Conservation (phyloP, 805 yeast species). For the Torulaspora quercuum region DNA sequence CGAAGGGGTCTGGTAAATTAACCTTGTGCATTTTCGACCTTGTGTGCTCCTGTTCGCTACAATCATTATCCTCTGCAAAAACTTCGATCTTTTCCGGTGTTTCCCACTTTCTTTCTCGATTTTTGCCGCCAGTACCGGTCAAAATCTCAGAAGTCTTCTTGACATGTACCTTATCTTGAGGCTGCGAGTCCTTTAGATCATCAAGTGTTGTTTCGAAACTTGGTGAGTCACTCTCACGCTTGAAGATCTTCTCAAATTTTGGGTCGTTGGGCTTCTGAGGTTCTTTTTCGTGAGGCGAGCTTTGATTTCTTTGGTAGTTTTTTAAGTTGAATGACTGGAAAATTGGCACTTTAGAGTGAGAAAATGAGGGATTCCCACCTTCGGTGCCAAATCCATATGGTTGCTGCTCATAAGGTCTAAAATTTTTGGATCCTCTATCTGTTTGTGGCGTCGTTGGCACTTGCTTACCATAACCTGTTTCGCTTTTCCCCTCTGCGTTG, state of each 20-base stretch:
- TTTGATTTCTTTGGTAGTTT: slow-evolving; percentile 23
- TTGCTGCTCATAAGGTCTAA: slow-evolving; percentile 34
- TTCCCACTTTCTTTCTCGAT: slow-evolving; percentile 4
- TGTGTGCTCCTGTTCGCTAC: slow-evolving; percentile 1
- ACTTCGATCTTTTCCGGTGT: background rate
- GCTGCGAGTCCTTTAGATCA: slow-evolving; percentile 1
- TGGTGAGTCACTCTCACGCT: background rate
- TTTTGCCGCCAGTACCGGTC: no score
- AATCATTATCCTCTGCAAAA: slow-evolving; percentile 2
- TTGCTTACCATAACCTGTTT: background rate
- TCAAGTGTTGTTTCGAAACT: slow-evolving; percentile 3
- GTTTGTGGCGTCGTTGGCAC: slow-evolving; percentile 3
- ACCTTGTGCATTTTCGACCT: slow-evolving; percentile 14
- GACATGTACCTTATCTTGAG: no score
- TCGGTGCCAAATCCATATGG: slow-evolving; percentile 35
- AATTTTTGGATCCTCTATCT: slow-evolving; percentile 13
- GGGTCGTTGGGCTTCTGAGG: slow-evolving; percentile 7
- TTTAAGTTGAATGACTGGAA: slow-evolving; percentile 32
- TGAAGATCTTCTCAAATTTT: slow-evolving; percentile 2
- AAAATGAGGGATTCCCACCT: slow-evolving; percentile 1
- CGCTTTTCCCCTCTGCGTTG: background rate
- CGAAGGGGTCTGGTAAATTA: slow-evolving; percentile 10
- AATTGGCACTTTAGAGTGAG: slow-evolving; percentile 19
- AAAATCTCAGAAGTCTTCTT: no score
- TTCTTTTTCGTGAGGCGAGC: slow-evolving; percentile 8